Conservation (phyloP, 1,284 basidiomycete genomes). For the Mycosarcoma mackinlayi region DNA sequence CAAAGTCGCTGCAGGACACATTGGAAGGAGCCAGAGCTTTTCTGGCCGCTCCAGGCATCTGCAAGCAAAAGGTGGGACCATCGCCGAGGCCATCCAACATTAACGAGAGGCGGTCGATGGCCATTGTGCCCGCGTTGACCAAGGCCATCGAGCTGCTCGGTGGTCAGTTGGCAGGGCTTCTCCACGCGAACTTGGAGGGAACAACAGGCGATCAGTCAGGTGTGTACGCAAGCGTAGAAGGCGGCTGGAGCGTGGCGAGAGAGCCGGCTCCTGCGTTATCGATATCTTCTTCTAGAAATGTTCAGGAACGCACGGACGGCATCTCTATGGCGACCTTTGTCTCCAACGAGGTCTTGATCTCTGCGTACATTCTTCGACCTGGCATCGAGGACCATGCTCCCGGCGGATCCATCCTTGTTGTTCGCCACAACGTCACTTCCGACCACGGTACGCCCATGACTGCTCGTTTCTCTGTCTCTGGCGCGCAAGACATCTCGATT, state of each 20-base stretch:
- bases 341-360: constrained; percentile 1
- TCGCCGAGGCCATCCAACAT: background rate
- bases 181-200: constrained; percentile 11
- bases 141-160: constrained; percentile 23
- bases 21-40: constrained; percentile 18
- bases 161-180: constrained; percentile 6
- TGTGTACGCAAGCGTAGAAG: background rate
- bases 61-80: background rate
- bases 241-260: background rate
- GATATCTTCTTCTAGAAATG: constrained; percentile 9
- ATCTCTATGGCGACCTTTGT: constrained; percentile 8
- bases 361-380: constrained; percentile 12
- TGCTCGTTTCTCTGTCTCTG: constrained; percentile 6
- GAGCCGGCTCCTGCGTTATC: constrained; percentile 20
- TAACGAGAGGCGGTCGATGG: background rate
- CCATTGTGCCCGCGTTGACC: constrained; percentile 18
- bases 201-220: background rate
- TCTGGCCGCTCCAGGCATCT: background rate
- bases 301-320: background rate
- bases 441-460: background rate
- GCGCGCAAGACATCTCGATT: constrained; percentile 4
- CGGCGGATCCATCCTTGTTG: constrained; percentile 5
- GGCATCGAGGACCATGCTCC: background rate
- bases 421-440: constrained; percentile 5
- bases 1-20: background rate